Conservation (phyloP, 2,329 filamentous ascomycete genomes). For the Botrytis cinerea region DNA sequence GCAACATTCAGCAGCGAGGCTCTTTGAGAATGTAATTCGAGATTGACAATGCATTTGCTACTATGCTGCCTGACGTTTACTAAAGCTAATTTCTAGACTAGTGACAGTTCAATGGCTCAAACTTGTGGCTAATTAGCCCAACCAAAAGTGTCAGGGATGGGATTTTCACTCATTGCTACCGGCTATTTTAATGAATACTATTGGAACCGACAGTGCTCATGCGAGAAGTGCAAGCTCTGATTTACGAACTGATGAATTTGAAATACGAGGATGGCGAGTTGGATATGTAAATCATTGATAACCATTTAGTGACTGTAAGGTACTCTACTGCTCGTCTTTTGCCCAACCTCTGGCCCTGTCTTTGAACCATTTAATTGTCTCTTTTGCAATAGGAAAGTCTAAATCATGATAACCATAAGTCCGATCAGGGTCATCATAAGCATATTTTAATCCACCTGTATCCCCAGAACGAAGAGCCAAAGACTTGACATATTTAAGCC, state of each 20-base stretch:
- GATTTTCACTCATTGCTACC: neutral
- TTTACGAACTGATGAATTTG: neutral
- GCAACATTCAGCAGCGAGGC: too few relatives aligned
- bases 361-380: neutral
- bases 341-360: neutral
- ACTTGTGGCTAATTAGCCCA: neutral
- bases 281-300: neutral
- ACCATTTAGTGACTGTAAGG: neutral
- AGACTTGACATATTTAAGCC: slow-evolving; percentile 3
- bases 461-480: neutral
- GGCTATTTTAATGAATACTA: neutral
- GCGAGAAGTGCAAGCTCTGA: neutral
- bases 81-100: neutral
- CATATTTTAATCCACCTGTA: neutral
- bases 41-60: neutral
- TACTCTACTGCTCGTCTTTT: neutral
- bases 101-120: neutral
- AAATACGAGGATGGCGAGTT: neutral
- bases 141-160: neutral
- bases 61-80: neutral
- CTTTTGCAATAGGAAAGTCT: neutral
- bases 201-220: neutral
- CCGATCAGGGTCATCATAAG: neutral
- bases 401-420: neutral
- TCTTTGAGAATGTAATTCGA: too few relatives aligned